These are phyloP conservation scores for Suzukiozyma palmioleophila DNA, from an alignment of 1,139 yeast genomes.

Conservation along the genomic window DNA sequence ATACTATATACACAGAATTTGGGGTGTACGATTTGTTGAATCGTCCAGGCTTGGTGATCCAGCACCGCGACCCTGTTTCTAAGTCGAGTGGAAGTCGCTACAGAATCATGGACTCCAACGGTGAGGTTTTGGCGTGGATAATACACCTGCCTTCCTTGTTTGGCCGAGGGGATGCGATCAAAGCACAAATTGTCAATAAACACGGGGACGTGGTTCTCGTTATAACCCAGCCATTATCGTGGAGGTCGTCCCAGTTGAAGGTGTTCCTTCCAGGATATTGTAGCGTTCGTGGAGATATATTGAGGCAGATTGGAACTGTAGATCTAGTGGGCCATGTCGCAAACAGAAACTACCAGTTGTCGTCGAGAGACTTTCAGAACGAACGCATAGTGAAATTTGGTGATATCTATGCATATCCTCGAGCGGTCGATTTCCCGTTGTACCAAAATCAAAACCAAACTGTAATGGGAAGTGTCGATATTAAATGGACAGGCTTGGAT, in stretches of 20 bases:
- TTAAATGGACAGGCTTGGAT: slow-evolving; percentile 1
- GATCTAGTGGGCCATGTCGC: not conserved
- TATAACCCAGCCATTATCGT: not conserved
- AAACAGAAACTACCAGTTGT: not conserved
- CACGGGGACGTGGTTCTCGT: not conserved
- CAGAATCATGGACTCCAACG: not conserved
- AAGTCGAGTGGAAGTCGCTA: not conserved
- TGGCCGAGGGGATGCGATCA: not conserved
- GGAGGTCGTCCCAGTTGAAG: not conserved
- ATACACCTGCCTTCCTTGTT: not conserved
- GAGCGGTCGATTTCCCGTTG: not conserved
- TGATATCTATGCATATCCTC: not conserved
- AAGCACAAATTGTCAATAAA: not conserved
- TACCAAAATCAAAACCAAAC: not conserved
- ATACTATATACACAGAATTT: not conserved
- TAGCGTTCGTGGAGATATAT: not conserved
- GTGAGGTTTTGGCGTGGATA: not conserved
- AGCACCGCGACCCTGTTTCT: not conserved
- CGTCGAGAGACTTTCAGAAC: not conserved
- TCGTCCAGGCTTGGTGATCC: not conserved
- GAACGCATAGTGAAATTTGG: not conserved
- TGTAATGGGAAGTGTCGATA: not conserved
- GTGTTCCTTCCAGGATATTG: not conserved
- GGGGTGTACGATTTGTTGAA: not conserved
- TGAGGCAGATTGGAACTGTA: not conserved